Base-by-base conservation (phyloP, 352 stramenopile species). In the Discostella stelligera region DNA sequence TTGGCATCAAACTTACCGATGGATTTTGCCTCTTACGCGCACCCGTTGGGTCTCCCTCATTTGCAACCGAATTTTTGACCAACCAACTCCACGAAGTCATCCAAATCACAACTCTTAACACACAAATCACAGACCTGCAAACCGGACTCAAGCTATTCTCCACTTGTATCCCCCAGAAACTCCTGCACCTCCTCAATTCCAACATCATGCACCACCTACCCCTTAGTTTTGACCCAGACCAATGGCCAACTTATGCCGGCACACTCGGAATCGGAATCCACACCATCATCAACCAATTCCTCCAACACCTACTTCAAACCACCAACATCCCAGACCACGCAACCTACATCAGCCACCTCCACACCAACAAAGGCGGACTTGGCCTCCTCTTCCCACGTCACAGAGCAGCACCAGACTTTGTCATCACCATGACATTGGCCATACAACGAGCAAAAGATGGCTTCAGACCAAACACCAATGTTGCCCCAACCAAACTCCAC, bases 391-490 rank as follows among this genome's bases (percentile, higher is more conserved):
- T 50, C 14, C 37, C 66, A 10, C 14, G 4, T 25, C 11, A 27
- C 49, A 0, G 58, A 55, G 74, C 74, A 0, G 58, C 70, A 48
- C 74, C 74, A n/a, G 58, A 72, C 41, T 80, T 80, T 21, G 60
- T 81, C 8, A 7, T 81, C 11, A 72, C 66, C 0, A 81, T 72
- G 58, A 53, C 16, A 20, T 52, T 37, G 13, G 18, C 55, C 20
- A 62, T 60, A 16, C 18, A 32, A 8, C 59, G 46, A 37, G 71
- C 64, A 7, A 23, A 0, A 4, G 8, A 72, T 21, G 71, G 71
- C 14, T 64, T 79, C 50, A 13, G 5, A 6, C 20, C 70, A 13
- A 11, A 59, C 27, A 53, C 48, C 14, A 39, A 66, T 5, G 9
- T 62, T 16, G 23, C 0, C 14, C 60, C 59, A 18, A 30, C 25